Conservation (phyloP, 164 flowering plant genomes). For the Protea cynaroides region DNA sequence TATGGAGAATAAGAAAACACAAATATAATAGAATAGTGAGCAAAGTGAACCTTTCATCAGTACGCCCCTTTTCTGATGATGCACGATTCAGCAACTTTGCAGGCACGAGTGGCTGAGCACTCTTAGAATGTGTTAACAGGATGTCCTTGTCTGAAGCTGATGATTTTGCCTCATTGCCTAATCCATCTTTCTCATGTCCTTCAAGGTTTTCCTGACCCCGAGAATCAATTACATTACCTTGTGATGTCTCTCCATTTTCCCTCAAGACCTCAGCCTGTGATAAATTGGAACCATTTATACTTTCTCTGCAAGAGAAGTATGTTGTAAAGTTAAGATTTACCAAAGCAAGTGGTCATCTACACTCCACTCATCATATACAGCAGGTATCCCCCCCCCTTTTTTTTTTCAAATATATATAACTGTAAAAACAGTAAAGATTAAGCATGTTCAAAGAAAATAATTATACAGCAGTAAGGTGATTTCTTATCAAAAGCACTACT, state of each 20-base stretch:
- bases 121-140: constrained; percentile 33
- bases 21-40: constrained; percentile 1
- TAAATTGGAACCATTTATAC: constrained; percentile 18
- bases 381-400: no score
- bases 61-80: constrained; percentile 42
- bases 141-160: constrained; percentile 40
- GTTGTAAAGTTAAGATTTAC: not conserved
- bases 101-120: constrained; percentile 64
- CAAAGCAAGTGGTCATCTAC: no score
- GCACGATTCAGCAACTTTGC: constrained; percentile 51
- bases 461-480: no score
- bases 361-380: no score
- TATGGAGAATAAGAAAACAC: not conserved
- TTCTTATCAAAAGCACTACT: no score
- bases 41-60: constrained; percentile 54
- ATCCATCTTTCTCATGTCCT: constrained; percentile 33
- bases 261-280: constrained; percentile 24
- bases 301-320: constrained; percentile 30
- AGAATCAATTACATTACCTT: constrained; percentile 26
- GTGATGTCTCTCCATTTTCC: constrained; percentile 26
- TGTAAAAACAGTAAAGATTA: no score
- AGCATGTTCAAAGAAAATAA: no score
- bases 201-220: constrained; percentile 20
- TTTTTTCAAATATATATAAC: no score
- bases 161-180: constrained; percentile 32